phyloP scores from a whole-genome alignment of 306 rosid genomes.

The Rosa chinensis region DNA sequence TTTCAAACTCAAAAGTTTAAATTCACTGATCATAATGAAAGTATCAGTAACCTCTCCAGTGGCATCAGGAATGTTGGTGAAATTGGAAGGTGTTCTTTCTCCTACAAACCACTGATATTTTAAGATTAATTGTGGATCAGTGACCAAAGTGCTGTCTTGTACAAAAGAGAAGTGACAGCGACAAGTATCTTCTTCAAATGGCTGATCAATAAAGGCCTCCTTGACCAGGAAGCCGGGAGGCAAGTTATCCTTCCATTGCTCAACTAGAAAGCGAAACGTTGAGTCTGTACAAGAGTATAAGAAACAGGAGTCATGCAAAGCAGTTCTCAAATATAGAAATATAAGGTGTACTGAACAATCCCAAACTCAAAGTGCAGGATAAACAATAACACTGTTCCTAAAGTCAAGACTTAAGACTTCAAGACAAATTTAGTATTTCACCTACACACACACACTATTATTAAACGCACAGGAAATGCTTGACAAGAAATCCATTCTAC shows the following conservation, averaged over 20 bases:
- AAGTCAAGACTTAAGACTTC: neutral
- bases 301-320: neutral
- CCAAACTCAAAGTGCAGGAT: neutral
- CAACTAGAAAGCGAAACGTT: conserved; percentile 74
- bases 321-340: neutral
- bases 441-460: too few species aligned
- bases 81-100: conserved; percentile 64
- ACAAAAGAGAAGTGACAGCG: conserved; percentile 70
- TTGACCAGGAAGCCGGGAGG: conserved; percentile 69
- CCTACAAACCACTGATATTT: conserved; percentile 94
- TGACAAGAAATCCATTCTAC: neutral
- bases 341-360: neutral
- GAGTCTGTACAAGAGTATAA: conserved; percentile 53
- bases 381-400: neutral
- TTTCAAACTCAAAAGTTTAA: conserved; percentile 18
- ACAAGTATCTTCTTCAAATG: conserved; percentile 90
- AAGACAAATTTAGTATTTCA: neutral
- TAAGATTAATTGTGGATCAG: conserved; percentile 50
- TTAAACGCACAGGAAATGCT: neutral
- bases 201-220: conserved; percentile 80
- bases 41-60: conserved; percentile 59
- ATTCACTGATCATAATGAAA: conserved; percentile 19
- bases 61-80: conserved; percentile 69
- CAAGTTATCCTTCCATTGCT: conserved; percentile 82
- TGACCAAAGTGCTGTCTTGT: conserved; percentile 46